Percentiles rank a stretch among this genome's conserved stretches.
Evolutionary conservation across 169 alveolate species (phyloP).

Genomic region (Cardiosporidium cionae): DNA sequence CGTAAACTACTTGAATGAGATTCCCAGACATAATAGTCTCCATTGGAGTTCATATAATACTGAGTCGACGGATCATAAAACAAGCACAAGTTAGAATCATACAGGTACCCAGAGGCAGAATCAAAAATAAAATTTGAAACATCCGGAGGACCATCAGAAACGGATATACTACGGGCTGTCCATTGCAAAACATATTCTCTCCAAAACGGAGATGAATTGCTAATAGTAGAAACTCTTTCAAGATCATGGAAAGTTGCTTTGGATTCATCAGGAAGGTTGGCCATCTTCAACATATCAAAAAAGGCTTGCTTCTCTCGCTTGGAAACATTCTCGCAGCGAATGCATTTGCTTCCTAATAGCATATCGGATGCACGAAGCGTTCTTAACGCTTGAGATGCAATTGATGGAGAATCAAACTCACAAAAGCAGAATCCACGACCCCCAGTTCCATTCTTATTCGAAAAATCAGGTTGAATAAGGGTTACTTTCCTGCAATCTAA

Average conservation of each 20-base stretch:
- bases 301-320: background rate
- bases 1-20: background rate
- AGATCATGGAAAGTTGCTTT: background rate
- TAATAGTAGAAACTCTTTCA: background rate
- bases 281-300: background rate
- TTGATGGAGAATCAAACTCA: background rate
- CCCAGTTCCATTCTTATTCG: no score
- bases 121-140: background rate
- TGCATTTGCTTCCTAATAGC: background rate
- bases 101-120: slow-evolving; percentile 4
- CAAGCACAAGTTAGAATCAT: background rate
- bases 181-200: slow-evolving; percentile 3
- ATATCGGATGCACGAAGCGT: background rate
- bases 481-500: no score
- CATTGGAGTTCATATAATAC: slow-evolving; percentile 8
- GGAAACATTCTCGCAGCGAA: background rate
- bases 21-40: slow-evolving; percentile 21
- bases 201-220: slow-evolving; percentile 2
- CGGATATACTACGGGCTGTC: background rate
- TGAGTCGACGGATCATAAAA: slow-evolving; percentile 10
- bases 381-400: background rate
- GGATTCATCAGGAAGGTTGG: background rate
- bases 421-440: background rate
- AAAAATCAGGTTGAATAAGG: no score
- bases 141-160: background rate